A percentile compares a stretch with the other conserved stretches of the same genome.
These are phyloP conservation scores for Ascoidea tarda DNA, from an alignment of 805 yeast genomes.

Conservation along the genomic window DNA sequence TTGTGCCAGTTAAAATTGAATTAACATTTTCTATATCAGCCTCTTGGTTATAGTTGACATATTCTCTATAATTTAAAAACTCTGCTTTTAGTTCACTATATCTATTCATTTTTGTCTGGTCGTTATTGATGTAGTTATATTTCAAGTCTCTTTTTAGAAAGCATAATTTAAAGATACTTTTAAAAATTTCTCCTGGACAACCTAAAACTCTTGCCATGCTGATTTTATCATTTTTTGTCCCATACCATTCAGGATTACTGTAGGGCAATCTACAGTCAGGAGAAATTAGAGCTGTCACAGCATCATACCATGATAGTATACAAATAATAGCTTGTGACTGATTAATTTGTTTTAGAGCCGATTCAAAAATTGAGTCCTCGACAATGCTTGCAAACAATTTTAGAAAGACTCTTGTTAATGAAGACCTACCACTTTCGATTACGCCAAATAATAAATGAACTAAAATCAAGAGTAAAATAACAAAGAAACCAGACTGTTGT, in stretches of 20 bases:
- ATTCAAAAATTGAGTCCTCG: slow-evolving; percentile 27
- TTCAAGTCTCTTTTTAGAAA: slow-evolving; percentile 18
- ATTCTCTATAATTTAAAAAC: slow-evolving; percentile 32
- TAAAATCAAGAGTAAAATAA: slow-evolving; percentile 34
- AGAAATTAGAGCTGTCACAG: slow-evolving; percentile 38
- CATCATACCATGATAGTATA: slow-evolving; percentile 47
- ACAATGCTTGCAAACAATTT: slow-evolving; percentile 36
- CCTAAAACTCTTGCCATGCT: slow-evolving; percentile 44
- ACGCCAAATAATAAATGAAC: slow-evolving; percentile 41
- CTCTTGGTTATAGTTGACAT: slow-evolving; percentile 17
- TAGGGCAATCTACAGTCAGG: slow-evolving; percentile 43
- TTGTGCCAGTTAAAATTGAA: no score
- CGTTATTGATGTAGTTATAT: slow-evolving; percentile 4
- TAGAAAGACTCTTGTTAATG: slow-evolving; percentile 32
- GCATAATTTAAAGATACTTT: slow-evolving; percentile 30
- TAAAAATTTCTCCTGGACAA: slow-evolving; percentile 44
- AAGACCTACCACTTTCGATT: slow-evolving; percentile 39
- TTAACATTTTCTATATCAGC: slow-evolving; percentile 7
- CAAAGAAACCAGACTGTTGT: slow-evolving; percentile 27
- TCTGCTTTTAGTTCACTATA: slow-evolving; percentile 21
- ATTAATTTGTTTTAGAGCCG: slow-evolving; percentile 29
- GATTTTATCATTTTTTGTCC: slow-evolving; percentile 24
- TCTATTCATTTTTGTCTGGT: slow-evolving; percentile 7
- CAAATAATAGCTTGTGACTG: slow-evolving; percentile 33
- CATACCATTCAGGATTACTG: slow-evolving; percentile 40